Evolutionary conservation across 306 rosid species (phyloP).

Genomic region (Cucurbita moschata): DNA sequence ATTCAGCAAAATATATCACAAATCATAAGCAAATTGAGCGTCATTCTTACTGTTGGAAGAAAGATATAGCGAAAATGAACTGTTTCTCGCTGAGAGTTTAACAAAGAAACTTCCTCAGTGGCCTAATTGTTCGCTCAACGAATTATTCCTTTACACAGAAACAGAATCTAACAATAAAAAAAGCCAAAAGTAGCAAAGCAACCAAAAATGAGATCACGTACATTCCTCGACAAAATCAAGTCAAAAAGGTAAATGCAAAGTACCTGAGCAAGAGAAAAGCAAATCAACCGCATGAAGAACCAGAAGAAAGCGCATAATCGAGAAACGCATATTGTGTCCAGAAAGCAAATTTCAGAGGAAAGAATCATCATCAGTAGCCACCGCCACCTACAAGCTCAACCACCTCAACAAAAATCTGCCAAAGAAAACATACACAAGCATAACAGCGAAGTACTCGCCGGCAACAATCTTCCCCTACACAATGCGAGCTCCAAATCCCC

Average conservation of each 20-base stretch:
- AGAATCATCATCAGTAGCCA: constrained; percentile 26
- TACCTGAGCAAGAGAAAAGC: constrained; percentile 37
- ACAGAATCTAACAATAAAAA: too few relatives aligned
- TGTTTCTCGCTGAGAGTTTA: too few relatives aligned
- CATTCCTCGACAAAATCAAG: not conserved
- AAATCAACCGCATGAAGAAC: constrained; percentile 25
- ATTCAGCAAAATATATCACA: too few relatives aligned
- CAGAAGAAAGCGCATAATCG: constrained; percentile 14
- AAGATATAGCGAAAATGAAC: not conserved
- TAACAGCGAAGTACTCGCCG: constrained; percentile 13
- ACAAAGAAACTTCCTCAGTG: not conserved
- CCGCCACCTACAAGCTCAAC: constrained; percentile 11
- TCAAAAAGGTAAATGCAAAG: not conserved
- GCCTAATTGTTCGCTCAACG: not conserved
- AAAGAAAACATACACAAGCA: constrained; percentile 1
- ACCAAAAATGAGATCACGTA: not conserved
- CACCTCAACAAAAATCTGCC: constrained; percentile 9
- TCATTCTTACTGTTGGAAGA: not conserved
- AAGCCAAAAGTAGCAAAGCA: not conserved
- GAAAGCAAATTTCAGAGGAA: constrained; percentile 15
- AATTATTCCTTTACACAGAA: not conserved
- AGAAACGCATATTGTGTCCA: constrained; percentile 46
- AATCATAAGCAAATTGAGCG: not conserved
- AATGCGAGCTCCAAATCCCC: not conserved
- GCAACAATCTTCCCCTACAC: constrained; percentile 12